Evolutionary conservation across 352 stramenopile genomes (phyloP), one percentile per base, ranked within the genome.

Genomic region (Nothophytophthora sp.): DNA sequence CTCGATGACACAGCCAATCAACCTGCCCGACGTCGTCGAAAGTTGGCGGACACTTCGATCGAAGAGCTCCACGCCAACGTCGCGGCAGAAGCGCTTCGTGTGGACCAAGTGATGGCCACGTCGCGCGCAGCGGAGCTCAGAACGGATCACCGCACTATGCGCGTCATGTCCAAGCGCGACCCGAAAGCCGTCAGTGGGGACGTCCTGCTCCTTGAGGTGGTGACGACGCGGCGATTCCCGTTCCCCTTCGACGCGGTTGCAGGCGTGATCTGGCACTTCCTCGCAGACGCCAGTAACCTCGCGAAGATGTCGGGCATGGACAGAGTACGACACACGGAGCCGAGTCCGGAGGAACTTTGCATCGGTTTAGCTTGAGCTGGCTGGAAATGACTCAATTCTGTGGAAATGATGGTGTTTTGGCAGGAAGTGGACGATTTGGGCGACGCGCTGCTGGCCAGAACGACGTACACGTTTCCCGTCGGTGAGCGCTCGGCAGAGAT

Each of bases 211-310:
- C 43, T 77, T 25, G 63, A 74, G 44, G 55, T 39, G 40, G 32
- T 54, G 7, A 55, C 59, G 22, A 53, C 45, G 18, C 46, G 56
- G n/a, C 39, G 60, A n/a, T 70, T 69, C 29, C 67, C 67, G 34
- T 77, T 77, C 35, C 19, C 32, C 3, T 73, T 71, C 50, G 39
- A 60, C 9, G 46, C 59, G 2, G 67, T 74, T 11, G 55, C 54
- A 8, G 51, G 40, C 10, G 67, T 72, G 36, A 45, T 66, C 8
- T 77, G 67, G 67, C 36, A 57, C 9, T 65, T 71, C n/a, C 45
- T 77, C 7, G 57, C 52, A 0, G 48, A 63, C 20, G 48, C 63
- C 7, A 53, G 36, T 13, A 47, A 67, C 13, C 55, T 72, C 5
- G 50, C 70, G 11, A 45, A 53, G 22, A 41, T 56, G 16, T 29